Evolutionary conservation across 768 basidiomycete species (phyloP), one percentile per base, ranked within the genome.

Genomic region (Leccinum rimulosum): DNA sequence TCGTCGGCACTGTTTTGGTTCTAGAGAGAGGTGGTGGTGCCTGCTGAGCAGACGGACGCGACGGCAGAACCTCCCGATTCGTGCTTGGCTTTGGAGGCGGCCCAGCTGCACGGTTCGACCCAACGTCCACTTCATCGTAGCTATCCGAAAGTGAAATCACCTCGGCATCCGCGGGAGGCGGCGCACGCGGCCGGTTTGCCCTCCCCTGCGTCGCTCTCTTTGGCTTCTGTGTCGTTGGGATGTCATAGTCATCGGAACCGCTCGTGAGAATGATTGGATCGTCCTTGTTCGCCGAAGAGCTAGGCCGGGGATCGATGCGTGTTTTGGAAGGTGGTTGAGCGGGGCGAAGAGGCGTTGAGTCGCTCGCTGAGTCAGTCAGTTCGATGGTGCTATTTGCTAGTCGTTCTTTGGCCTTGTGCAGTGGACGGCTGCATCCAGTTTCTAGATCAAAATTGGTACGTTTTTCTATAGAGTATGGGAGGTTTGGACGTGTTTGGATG

Each of bases 111-210:
- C 17, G 35, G 22, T 10, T 49, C 30, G 27, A 45, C 22, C 35
- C 30, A 56, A 4, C 25, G 49, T 17, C 50, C 28, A 11, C 1
- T 10, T 63, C 66, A 3, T 64, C 60, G 0, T 73, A 71, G 17
- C 69, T 74, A 19, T 74, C 73, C 11, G 56, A 52, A n/a, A 74
- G 55, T 11, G 60, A 64, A n/a, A 73, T 73, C 17, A 74, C 69
- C 31, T 73, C 73, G 7, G 10, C 62, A 4, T 60, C 25, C n/a
- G 6, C 2, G 19, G 63, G 63, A 1, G 61, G 68, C 27, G 60
- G 62, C 0, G 0, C 48, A 4, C 43, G 33, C 35, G 2, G 50
- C 45, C 61, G 35, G 17, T 43, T 51, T 35, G 31, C 17, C n/a
- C 25, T 45, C 25, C 52, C 50, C 38, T 58, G 63, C 7, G 33